These are phyloP conservation scores for Musa schizocarpa DNA, from an alignment of 176 grass and related monocot genomes.

Conservation along the genomic window DNA sequence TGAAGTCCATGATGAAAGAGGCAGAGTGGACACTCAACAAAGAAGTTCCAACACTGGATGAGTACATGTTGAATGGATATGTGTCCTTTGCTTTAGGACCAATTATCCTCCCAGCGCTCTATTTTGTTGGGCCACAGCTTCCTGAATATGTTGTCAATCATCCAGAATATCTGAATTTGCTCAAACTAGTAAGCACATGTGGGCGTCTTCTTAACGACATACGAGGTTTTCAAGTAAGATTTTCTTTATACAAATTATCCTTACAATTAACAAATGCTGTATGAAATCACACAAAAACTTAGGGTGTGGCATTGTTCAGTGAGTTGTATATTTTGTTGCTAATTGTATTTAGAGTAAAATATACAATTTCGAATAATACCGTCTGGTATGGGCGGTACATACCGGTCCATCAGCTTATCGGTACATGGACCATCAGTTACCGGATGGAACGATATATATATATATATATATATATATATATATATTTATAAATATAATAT, in stretches of 20 bases:
- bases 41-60: conserved; percentile 33
- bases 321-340: neutral
- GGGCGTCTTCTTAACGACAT: conserved; percentile 59
- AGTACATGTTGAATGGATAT: conserved; percentile 49
- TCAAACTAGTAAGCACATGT: conserved; percentile 46
- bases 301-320: neutral
- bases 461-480: no score
- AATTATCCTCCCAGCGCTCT: conserved; percentile 50
- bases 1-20: conserved; percentile 64
- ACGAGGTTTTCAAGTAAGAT: conserved; percentile 41
- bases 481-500: no score
- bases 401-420: no score
- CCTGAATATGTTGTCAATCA: conserved; percentile 17
- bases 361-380: no score
- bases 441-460: no score
- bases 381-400: no score
- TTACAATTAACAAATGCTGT: neutral
- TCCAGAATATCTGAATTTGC: conserved; percentile 43
- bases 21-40: conserved; percentile 33
- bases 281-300: neutral
- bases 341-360: neutral
- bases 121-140: conserved; percentile 44
- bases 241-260: neutral
- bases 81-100: conserved; percentile 51
- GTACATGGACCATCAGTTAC: no score